Conservation (phyloP, 73 alveolate species). For the Stentor coeruleus region DNA sequence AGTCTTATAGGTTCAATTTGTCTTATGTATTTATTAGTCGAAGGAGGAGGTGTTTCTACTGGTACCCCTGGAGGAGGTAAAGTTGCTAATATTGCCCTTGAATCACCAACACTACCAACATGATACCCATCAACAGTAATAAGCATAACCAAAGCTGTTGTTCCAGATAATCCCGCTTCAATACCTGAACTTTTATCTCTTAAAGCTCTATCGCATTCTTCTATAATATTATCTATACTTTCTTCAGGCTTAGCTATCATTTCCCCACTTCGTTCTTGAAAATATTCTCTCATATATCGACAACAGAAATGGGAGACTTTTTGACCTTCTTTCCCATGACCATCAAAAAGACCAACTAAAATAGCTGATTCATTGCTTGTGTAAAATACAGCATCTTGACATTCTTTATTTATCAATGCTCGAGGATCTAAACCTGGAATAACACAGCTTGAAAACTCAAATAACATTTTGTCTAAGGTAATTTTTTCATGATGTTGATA, state of each 20-base stretch:
- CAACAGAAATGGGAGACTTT: conserved; percentile 13
- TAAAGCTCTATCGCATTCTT: conserved; percentile 7
- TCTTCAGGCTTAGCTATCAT: background rate
- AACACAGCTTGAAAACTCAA: conserved; percentile 19
- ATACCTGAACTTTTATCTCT: background rate
- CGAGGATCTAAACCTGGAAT: conserved; percentile 31
- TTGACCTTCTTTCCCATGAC: conserved; percentile 27
- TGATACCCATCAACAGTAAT: background rate
- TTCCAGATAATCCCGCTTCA: conserved; percentile 19
- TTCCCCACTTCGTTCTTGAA: background rate
- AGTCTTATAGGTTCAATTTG: background rate
- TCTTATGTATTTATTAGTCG: conserved; percentile 6
- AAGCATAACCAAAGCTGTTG: background rate
- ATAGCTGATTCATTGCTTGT: background rate
- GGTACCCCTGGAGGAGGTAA: background rate
- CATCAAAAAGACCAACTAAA: conserved; percentile 19
- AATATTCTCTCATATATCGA: conserved; percentile 7
- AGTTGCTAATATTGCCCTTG: conserved; percentile 20
- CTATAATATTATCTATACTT: background rate
- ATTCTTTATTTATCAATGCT: conserved; percentile 19
- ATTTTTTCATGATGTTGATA: background rate
- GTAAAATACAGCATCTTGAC: conserved; percentile 9
- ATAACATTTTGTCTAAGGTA: background rate
- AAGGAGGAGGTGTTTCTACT: conserved; percentile 4
- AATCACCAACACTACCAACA: conserved; percentile 25